Evolutionary conservation across 2,329 filamentous ascomycete species (phyloP).

Genomic region (Fusarium luffae): DNA sequence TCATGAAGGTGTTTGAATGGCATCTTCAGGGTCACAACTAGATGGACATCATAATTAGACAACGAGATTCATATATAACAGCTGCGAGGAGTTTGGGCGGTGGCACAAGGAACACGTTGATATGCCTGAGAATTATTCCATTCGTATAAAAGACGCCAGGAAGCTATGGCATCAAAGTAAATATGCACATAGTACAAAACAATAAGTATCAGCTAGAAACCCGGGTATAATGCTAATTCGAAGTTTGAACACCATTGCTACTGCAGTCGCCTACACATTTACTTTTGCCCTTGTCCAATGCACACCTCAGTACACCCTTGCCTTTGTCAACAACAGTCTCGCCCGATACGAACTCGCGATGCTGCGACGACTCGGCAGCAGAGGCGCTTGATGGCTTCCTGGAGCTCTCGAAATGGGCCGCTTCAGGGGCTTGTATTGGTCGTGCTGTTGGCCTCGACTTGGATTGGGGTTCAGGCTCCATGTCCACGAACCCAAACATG

Average conservation of each 20-base stretch:
- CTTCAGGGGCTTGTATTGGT: background rate
- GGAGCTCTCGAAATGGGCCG: conserved; percentile 1
- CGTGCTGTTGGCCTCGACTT: background rate
- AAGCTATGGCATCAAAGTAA: background rate
- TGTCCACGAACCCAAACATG: conserved; percentile 35
- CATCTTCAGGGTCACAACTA: conserved; percentile 66
- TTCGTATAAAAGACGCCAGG: background rate
- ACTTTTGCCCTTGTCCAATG: conserved; percentile 13
- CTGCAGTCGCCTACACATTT: conserved; percentile 14
- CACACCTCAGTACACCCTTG: conserved; percentile 13
- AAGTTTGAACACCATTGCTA: background rate
- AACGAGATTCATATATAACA: background rate
- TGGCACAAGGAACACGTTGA: background rate
- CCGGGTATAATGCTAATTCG: conserved; percentile 22
- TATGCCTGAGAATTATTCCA: background rate
- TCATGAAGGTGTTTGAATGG: conserved; percentile 84
- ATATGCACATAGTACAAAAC: background rate
- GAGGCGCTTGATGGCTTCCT: conserved; percentile 19
- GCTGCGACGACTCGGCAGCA: conserved; percentile 6
- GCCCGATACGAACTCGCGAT: conserved; percentile 1
- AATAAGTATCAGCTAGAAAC: background rate
- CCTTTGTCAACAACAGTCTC: background rate
- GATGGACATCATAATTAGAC: background rate
- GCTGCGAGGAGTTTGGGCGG: conserved; percentile 4
- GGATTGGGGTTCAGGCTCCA: conserved; percentile 20